Base-by-base conservation (phyloP, 805 yeast genomes). In the Pichia manshurica region DNA sequence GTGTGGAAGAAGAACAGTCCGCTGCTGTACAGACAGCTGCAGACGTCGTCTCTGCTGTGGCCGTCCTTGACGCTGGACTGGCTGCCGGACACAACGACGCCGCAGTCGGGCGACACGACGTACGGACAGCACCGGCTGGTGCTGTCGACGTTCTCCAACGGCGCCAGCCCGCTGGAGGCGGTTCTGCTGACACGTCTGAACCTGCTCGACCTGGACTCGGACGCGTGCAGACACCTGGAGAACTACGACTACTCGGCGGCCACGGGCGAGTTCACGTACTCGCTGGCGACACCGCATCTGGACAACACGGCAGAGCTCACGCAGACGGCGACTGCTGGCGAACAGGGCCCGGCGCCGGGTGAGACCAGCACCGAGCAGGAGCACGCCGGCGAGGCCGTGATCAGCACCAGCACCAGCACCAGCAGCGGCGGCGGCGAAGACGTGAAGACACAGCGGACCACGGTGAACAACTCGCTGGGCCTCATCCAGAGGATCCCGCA, bases 1-100 rank as follows among this genome's bases (percentile, higher is more conserved):
- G 65, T 69, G 20, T 81, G 84, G 84, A 79, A 80, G 66, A 82
- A 81, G 55, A 81, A 81, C 56, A 64, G 80, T 1, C 80, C 78
- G 6, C 67, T 71, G 31, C 61, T 81, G 22, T 81, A 81, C 61
- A 79, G 75, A 51, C 70, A 74, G 41, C 59, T 81, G 23, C 68
- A 72, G 33, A 75, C 83, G 2, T 64, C 74, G 16, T 66, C 81
- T 9, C 65, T 80, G n/a, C 67, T 77, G 19, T 81, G 86, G 86
- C 87, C 87, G 7, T 77, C 83, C 7, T 56, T 77, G 39, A 70
- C 82, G 1, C 74, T 77, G 9, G 79, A 79, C 57, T 81, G 82
- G 76, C 68, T 81, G 38, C 87, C 87, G 1, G 87, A 81, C 53
- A 61, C 39, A 19, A 31, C 47, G 22, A 16, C 21, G 19, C 34